Conservation (phyloP, 2,329 filamentous ascomycete species). For the Aureobasidium pullulans region DNA sequence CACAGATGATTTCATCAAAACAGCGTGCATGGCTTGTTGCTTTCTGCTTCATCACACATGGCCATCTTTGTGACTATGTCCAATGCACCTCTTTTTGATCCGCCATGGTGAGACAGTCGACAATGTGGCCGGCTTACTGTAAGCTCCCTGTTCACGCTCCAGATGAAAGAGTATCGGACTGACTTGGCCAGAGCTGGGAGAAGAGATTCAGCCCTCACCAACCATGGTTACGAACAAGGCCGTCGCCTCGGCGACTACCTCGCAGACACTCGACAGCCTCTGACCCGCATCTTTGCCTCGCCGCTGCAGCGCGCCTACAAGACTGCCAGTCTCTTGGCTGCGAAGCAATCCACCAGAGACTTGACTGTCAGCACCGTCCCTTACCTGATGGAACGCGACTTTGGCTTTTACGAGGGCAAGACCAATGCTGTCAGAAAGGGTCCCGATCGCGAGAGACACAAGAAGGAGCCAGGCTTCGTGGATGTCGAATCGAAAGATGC, state of each 20-base stretch:
- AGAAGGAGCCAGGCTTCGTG: constrained; percentile 37
- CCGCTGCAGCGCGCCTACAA: constrained; percentile 65
- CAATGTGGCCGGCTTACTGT: constrained; percentile 75
- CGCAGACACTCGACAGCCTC: constrained; percentile 54
- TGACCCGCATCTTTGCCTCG: constrained; percentile 69
- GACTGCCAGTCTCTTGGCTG: constrained; percentile 61
- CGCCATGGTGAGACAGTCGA: constrained; percentile 87
- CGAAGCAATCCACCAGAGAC: constrained; percentile 39
- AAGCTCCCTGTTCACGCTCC: constrained; percentile 24
- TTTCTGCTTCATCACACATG: neutral
- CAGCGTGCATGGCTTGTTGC: neutral
- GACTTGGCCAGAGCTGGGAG: constrained; percentile 57
- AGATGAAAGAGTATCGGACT: neutral
- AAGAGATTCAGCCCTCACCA: constrained; percentile 72
- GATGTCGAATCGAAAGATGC: constrained; percentile 61
- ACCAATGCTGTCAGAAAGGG: constrained; percentile 41
- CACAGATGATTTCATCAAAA: constrained; percentile 8
- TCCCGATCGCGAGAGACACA: constrained; percentile 34
- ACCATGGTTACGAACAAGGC: constrained; percentile 75
- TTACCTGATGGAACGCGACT: constrained; percentile 65
- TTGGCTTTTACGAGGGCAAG: constrained; percentile 63
- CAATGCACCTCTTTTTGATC: constrained; percentile 65
- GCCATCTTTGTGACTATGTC: neutral
- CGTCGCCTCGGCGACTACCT: constrained; percentile 61
- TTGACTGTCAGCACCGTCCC: constrained; percentile 35